Conservation (phyloP, 2,329 filamentous ascomycete species). For the Macroventuria anomochaeta region DNA sequence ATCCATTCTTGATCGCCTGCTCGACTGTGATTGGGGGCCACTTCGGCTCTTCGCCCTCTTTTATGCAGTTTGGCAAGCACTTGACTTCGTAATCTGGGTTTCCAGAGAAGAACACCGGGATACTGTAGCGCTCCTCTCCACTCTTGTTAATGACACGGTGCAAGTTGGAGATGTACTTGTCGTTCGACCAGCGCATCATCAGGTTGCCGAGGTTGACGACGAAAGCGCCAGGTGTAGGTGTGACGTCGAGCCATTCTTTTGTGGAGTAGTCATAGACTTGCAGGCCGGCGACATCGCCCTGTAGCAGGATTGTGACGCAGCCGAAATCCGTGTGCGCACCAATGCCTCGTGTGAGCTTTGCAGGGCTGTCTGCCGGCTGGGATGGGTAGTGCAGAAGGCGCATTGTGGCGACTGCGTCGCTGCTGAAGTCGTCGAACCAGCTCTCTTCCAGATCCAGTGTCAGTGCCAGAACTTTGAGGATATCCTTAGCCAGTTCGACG, state of each 20-base stretch:
- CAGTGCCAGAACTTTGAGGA: conserved; percentile 51
- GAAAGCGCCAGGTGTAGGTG: conserved; percentile 75
- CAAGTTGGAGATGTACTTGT: conserved; percentile 51
- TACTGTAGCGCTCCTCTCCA: conserved; percentile 42
- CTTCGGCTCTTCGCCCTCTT: conserved; percentile 46
- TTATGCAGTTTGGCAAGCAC: conserved; percentile 53
- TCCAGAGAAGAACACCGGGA: conserved; percentile 52
- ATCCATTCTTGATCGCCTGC: conserved; percentile 50
- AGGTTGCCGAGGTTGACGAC: conserved; percentile 79
- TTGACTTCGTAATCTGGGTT: conserved; percentile 54
- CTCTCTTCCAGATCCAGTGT: conserved; percentile 49
- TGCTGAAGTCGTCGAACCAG: conserved; percentile 49
- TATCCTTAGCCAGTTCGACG: conserved; percentile 49
- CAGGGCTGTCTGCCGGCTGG: conserved; percentile 35
- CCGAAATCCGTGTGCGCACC: conserved; percentile 56
- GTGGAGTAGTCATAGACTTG: conserved; percentile 76
- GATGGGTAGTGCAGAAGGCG: conserved; percentile 54
- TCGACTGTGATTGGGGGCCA: conserved; percentile 54
- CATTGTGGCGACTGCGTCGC: conserved; percentile 51
- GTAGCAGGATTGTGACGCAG: conserved; percentile 51
- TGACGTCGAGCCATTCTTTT: conserved; percentile 80
- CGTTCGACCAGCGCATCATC: conserved; percentile 54
- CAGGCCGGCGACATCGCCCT: conserved; percentile 62
- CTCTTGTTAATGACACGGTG: conserved; percentile 54
- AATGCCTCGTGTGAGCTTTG: conserved; percentile 49